Conservation (phyloP, 2,329 filamentous ascomycete species). For the Akanthomyces uredinophilus region DNA sequence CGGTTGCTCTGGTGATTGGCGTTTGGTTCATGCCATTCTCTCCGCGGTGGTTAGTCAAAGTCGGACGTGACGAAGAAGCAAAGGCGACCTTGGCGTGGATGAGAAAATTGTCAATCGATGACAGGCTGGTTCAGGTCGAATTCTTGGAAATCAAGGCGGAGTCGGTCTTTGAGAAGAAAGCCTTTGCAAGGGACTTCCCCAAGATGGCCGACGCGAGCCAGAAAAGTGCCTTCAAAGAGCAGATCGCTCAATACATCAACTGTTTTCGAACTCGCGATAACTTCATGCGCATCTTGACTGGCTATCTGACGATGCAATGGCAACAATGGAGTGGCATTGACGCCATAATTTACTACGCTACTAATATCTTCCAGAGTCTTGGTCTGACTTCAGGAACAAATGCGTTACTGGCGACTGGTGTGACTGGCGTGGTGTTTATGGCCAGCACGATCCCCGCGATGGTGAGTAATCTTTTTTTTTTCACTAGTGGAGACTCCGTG, state of each 20-base stretch:
- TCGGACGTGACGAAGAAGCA: constrained; percentile 64
- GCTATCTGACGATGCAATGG: constrained; percentile 58
- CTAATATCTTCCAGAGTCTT: constrained; percentile 59
- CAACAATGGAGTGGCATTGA: constrained; percentile 39
- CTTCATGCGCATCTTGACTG: constrained; percentile 60
- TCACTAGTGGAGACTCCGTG: neutral
- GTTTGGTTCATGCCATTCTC: constrained; percentile 79
- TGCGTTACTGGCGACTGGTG: constrained; percentile 61
- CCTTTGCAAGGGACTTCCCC: constrained; percentile 55
- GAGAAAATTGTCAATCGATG: constrained; percentile 54
- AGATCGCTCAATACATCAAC: constrained; percentile 43
- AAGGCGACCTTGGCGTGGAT: constrained; percentile 52
- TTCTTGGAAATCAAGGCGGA: constrained; percentile 81
- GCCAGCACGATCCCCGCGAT: constrained; percentile 29
- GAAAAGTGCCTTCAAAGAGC: constrained; percentile 36
- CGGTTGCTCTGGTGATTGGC: constrained; percentile 55
- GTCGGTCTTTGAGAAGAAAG: constrained; percentile 69
- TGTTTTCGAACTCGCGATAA: constrained; percentile 39
- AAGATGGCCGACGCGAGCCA: constrained; percentile 36
- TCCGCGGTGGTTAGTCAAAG: constrained; percentile 70
- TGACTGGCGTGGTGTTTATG: constrained; percentile 67
- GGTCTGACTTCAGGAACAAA: constrained; percentile 56
- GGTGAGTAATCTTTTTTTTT: constrained; percentile 16
- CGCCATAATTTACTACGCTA: constrained; percentile 41
- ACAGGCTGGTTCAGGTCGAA: constrained; percentile 67